Evolutionary conservation across 345 rosid species (phyloP), one percentile per base, ranked within the genome.

Genomic region (Laguncularia racemosa): DNA sequence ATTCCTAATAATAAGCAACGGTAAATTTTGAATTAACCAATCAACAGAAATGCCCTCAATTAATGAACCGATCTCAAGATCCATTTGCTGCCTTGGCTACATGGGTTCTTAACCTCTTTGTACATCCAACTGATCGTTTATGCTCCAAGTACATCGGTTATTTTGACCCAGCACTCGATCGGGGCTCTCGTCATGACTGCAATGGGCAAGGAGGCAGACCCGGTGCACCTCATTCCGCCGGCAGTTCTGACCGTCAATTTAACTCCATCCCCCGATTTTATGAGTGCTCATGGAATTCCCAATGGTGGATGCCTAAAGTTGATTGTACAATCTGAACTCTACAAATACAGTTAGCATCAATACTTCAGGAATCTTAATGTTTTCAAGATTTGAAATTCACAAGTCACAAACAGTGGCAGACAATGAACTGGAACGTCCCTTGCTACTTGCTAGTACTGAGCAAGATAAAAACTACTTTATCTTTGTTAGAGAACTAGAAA

Each of bases 221-320:
- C 97, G 1, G 46, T 84, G 13, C 96, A 93, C 68, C 79, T 87
- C 55, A 73, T 90, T 55, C 95, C 97, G 2, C 87, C 97, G 0
- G 89, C 97, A 50, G 75, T 72, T 65, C 65, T 93, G 55, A 77
- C 72, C 0, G 71, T 81, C 14, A 93, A 87, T 69, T 11, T 48
- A 54, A 69, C 60, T 3, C 75, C 86, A 3, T 56, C 71, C 0
- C 61, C 46, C 21, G 82, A 81, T 63, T 85, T 87, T 49, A 85
- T 66, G 67, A 71, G 76, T 61, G 97, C 97, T 12, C 99, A 93
- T 65, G 95, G 97, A 46, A 75, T 93, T 91, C 81, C 68, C 97
- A 89, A 51, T 90, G 97, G 99, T 93, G 95, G 97, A 61, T 70
- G 50, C 83, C 84, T 0, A 86, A 87, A 56, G n/a, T 53, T 76